phyloP scores from a whole-genome alignment of 805 yeast genomes.

The Naumovozyma baii region DNA sequence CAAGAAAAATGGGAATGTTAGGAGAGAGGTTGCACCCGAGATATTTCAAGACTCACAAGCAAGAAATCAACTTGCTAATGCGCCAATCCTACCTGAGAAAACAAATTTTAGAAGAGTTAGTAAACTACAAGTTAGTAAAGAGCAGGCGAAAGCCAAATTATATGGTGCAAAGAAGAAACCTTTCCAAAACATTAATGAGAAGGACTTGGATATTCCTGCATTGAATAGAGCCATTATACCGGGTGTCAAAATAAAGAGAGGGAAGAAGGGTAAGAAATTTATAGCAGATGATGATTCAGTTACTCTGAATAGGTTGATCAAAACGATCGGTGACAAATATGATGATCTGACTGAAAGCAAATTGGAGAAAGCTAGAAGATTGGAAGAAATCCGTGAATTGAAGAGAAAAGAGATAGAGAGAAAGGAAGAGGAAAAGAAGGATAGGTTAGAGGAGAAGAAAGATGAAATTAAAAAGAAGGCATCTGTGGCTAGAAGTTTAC shows the following conservation, averaged over 20 bases:
- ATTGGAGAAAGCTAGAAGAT: constrained; percentile 77
- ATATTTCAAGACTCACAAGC: constrained; percentile 60
- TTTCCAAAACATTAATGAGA: constrained; percentile 40
- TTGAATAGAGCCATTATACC: constrained; percentile 79
- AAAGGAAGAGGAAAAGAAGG: constrained; percentile 61
- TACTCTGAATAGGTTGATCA: constrained; percentile 58
- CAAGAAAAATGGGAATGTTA: constrained; percentile 29
- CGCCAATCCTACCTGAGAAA: constrained; percentile 47
- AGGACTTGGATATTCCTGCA: constrained; percentile 68
- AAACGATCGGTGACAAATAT: constrained; percentile 70
- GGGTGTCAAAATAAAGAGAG: constrained; percentile 65
- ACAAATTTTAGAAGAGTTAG: constrained; percentile 31
- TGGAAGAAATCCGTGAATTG: constrained; percentile 82
- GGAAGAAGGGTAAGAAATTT: constrained; percentile 82
- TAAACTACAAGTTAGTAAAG: constrained; percentile 51
- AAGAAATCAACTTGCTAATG: constrained; percentile 46
- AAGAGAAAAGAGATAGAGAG: constrained; percentile 80
- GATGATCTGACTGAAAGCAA: constrained; percentile 79
- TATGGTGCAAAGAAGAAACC: constrained; percentile 56
- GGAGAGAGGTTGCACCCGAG: constrained; percentile 54
- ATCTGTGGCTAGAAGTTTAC: constrained; percentile 53
- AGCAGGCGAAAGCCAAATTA: constrained; percentile 51
- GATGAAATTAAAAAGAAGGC: constrained; percentile 66
- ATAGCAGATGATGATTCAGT: constrained; percentile 58
- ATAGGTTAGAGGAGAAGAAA: constrained; percentile 67